These are phyloP conservation scores for Lachnellula hyalina DNA, from an alignment of 2,329 filamentous ascomycete species.

Conservation along the genomic window DNA sequence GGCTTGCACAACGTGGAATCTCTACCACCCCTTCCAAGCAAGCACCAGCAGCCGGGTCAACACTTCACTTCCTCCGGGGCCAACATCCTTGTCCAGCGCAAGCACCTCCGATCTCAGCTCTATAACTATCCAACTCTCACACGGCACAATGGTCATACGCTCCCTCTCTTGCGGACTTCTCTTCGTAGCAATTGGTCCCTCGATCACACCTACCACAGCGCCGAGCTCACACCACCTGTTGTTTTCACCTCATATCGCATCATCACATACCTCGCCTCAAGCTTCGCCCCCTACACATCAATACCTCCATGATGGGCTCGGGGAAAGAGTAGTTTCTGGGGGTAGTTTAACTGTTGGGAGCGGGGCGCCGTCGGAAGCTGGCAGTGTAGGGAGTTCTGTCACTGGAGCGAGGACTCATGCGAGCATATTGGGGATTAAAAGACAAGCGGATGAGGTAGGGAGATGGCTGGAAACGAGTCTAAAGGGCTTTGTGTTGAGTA, in stretches of 20 bases:
- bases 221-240: constrained; percentile 4
- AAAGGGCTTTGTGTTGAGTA: constrained; percentile 33
- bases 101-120: constrained; percentile 19
- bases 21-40: constrained; percentile 44
- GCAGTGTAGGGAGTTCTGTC: constrained; percentile 28
- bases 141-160: constrained; percentile 52
- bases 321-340: not conserved
- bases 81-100: constrained; percentile 18
- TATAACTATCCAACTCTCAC: constrained; percentile 45
- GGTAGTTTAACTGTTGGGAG: constrained; percentile 13
- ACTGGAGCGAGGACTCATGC: constrained; percentile 36
- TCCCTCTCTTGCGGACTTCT: constrained; percentile 53
- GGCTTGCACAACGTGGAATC: constrained; percentile 55
- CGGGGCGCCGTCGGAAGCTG: constrained; percentile 30
- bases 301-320: constrained; percentile 6
- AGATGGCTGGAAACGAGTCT: constrained; percentile 57
- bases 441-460: constrained; percentile 54
- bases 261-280: constrained; percentile 16
- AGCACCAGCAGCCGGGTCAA: constrained; percentile 23
- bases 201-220: constrained; percentile 19
- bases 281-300: constrained; percentile 15
- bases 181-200: constrained; percentile 54
- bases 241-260: constrained; percentile 2
- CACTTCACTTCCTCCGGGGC: constrained; percentile 33
- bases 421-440: constrained; percentile 47